Percentiles rank a stretch among this genome's conserved stretches.
phyloP scores from a whole-genome alignment of 768 basidiomycete species.

The Ramaria rubella region DNA sequence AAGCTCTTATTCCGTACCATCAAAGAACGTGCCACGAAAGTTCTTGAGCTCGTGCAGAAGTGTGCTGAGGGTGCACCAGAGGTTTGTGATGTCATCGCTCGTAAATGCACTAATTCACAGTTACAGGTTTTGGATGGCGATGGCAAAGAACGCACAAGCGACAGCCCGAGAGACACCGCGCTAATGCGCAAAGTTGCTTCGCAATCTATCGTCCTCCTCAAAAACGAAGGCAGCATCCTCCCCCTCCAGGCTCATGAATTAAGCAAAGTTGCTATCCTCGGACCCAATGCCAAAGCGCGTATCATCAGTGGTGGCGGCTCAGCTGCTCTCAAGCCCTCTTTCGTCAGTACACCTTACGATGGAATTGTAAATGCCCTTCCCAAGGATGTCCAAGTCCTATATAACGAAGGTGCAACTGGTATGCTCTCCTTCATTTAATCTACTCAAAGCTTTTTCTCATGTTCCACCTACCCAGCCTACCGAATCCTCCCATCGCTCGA shows the following conservation, averaged over 20 bases:
- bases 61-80: constrained; percentile 60
- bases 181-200: constrained; percentile 54
- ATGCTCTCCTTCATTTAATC: too few species aligned
- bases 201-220: constrained; percentile 59
- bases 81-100: constrained; percentile 49
- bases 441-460: not conserved
- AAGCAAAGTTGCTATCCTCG: constrained; percentile 52
- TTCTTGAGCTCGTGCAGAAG: constrained; percentile 61
- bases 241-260: constrained; percentile 52
- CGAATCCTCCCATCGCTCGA: constrained; percentile 63
- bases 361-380: constrained; percentile 49
- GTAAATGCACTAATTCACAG: not conserved
- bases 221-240: constrained; percentile 49
- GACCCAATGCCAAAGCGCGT: constrained; percentile 58
- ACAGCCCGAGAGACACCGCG: constrained; percentile 50
- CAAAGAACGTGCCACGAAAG: constrained; percentile 41
- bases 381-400: constrained; percentile 42
- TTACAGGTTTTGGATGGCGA: constrained; percentile 71
- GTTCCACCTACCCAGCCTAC: constrained; percentile 38
- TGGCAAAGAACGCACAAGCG: constrained; percentile 52
- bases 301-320: constrained; percentile 74
- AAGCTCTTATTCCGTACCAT: constrained; percentile 44
- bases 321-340: constrained; percentile 65
- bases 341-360: constrained; percentile 71
- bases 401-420: constrained; percentile 63